A percentile compares a stretch with the other conserved stretches of the same genome.
These are phyloP conservation scores for Vaccinium myrtillus DNA, from an alignment of 148 eudicot species.

Conservation along the genomic window DNA sequence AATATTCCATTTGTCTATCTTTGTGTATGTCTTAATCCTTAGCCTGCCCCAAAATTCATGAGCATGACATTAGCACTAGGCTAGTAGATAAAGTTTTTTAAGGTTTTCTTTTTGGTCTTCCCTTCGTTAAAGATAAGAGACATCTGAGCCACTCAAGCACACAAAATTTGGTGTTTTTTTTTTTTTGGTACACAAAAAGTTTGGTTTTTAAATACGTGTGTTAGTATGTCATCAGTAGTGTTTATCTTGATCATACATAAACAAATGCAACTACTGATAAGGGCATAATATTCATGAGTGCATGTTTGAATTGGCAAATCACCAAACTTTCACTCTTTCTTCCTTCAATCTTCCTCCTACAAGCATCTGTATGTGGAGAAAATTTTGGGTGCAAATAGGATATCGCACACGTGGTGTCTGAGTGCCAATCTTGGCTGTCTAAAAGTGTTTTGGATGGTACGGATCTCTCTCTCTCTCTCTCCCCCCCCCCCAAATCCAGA, in stretches of 20 bases:
- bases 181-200: no score
- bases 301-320: not conserved
- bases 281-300: not conserved
- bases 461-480: no score
- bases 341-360: not conserved
- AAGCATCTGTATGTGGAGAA: not conserved
- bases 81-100: not conserved
- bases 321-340: not conserved
- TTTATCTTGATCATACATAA: not conserved
- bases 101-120: not conserved
- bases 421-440: no score
- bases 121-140: not conserved
- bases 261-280: not conserved
- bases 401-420: no score
- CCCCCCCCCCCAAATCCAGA: no score
- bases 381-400: no score
- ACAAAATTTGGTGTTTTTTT: not conserved
- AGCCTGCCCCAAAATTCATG: not conserved
- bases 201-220: not conserved
- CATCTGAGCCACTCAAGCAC: not conserved
- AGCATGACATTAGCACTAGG: not conserved
- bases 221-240: not conserved
- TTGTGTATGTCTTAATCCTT: not conserved
- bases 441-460: no score
- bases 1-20: not conserved